phyloP scores from a whole-genome alignment of 495 filamentous ascomycete species.

The Penicillium soppii region DNA sequence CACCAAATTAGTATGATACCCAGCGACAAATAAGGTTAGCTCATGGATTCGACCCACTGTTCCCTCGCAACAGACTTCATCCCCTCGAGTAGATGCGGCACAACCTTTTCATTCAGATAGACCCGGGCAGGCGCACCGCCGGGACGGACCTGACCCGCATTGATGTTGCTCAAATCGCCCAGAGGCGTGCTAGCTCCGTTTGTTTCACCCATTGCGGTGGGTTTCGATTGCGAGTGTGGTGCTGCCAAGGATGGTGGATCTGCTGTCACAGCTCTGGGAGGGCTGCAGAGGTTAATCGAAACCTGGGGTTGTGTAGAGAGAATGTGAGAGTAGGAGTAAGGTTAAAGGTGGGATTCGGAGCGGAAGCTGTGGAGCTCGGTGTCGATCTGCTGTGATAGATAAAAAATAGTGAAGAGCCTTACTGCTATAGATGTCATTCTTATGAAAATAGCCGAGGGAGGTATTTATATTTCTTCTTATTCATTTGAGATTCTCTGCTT shows the following conservation, averaged over 20 bases:
- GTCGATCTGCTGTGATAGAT: background rate
- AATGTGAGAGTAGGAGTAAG: background rate
- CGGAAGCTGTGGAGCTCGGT: conserved; percentile 26
- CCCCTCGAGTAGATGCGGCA: conserved; percentile 79
- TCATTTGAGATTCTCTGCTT: background rate
- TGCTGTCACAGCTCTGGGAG: background rate
- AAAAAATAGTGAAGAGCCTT: background rate
- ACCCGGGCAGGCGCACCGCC: conserved; percentile 85
- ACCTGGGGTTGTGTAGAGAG: background rate
- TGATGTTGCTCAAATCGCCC: conserved; percentile 37
- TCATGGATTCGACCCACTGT: conserved; percentile 57
- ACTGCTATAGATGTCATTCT: background rate
- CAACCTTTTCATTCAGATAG: conserved; percentile 89
- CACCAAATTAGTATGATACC: background rate
- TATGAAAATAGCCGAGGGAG: no score
- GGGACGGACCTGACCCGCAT: conserved; percentile 42
- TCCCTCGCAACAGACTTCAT: conserved; percentile 86
- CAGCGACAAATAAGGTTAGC: background rate
- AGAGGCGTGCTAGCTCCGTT: conserved; percentile 37
- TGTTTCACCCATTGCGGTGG: conserved; percentile 21
- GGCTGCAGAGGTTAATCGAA: background rate
- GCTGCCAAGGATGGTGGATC: background rate
- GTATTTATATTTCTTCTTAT: no score
- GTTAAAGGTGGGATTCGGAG: background rate
- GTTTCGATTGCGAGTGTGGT: conserved; percentile 3